Base-by-base conservation (phyloP, 805 yeast species). In the Yarrowia keelungensis region DNA sequence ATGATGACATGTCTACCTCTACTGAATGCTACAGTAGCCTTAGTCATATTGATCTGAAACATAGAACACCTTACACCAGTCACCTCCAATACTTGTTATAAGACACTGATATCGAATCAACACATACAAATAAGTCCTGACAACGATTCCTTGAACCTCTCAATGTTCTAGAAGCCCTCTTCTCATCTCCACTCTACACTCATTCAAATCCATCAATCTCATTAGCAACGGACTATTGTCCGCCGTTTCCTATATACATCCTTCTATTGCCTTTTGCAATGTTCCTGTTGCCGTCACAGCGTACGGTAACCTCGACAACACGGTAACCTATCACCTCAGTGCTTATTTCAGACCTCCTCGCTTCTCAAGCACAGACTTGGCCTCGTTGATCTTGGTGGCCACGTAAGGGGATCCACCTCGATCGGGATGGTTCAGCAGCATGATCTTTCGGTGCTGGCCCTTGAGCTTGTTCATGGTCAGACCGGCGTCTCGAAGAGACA, bases 361-460 rank as follows among this genome's bases (percentile, higher is more conserved):
- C 78, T 87, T 86, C 73, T 91, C 95, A 73, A 91, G 82, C 54
- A 90, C 81, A 67, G 87, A 93, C 77, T 90, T 92, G 42, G 97
- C 97, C 76, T 88, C 91, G 75, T 92, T 91, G 62, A 92, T 89
- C 79, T 91, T 92, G 77, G 91, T 87, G 35, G 97, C 95, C 71
- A 91, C 74, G 72, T 84, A 89, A 19, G 91, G 87, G 56, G 93
- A 88, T 1, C 97, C 97, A 3, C 97, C 97, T 73, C 89, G 86
- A 77, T 91, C 97, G 0, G 97, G 97, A 76, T 91, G 97, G 77
- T 91, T 91, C 12, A 86, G 80, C 78, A 91, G 80, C 97, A 91
- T 92, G 75, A 89, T 83, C 70, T 80, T 81, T 74, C 97, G 83
- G 76, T 92, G 97, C 69, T 87, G 86, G 70, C 85, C 87, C 77